phyloP scores from a whole-genome alignment of 2,329 filamentous ascomycete species.

The Grosmannia penicillata region DNA sequence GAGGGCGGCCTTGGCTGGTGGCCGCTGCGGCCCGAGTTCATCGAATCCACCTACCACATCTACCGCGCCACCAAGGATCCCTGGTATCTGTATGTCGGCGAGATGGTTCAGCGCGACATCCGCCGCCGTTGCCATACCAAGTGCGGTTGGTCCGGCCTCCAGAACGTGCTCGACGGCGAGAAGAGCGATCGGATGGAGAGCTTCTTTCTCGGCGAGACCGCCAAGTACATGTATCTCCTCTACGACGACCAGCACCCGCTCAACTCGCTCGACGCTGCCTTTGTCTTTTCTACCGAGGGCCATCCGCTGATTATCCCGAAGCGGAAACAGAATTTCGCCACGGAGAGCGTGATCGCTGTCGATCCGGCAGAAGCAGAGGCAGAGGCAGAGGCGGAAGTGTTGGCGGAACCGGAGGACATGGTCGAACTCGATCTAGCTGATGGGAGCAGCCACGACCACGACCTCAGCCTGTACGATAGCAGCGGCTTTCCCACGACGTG shows the following conservation, averaged over 20 bases:
- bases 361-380: background rate
- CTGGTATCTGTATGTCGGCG: conserved; percentile 90
- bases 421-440: too few species aligned
- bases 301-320: conserved; percentile 76
- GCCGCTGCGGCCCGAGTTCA: conserved; percentile 89
- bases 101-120: conserved; percentile 88
- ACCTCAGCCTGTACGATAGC: conserved; percentile 20
- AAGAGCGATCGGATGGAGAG: conserved; percentile 94
- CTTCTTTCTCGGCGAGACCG: conserved; percentile 93
- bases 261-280: conserved; percentile 73
- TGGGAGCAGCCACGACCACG: background rate
- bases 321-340: too few species aligned
- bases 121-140: conserved; percentile 74
- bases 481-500: conserved; percentile 45
- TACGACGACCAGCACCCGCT: conserved; percentile 78
- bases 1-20: conserved; percentile 87
- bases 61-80: conserved; percentile 87
- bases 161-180: conserved; percentile 70
- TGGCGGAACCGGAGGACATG: background rate
- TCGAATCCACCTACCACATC: conserved; percentile 93
- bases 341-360: too few species aligned
- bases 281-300: conserved; percentile 91
- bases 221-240: conserved; percentile 87
- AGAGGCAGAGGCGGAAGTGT: background rate
- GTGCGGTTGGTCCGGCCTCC: conserved; percentile 87